These are phyloP conservation scores for Coemansia sp. DNA, from an alignment of 192 early-diverging fungal genomes.

Conservation along the genomic window DNA sequence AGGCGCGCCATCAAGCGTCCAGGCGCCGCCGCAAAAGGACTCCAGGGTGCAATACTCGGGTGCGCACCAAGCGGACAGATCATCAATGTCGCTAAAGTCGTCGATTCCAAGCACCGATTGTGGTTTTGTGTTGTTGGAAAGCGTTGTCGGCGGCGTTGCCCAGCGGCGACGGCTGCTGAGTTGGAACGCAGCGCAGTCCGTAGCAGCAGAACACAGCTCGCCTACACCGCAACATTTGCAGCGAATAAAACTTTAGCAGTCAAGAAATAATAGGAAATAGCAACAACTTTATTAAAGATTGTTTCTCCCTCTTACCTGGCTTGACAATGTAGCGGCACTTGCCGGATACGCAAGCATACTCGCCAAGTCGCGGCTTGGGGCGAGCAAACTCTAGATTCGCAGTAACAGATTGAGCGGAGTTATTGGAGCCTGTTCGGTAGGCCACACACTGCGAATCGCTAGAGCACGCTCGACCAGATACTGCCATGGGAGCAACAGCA, in stretches of 20 bases:
- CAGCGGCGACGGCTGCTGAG: conserved; percentile 30
- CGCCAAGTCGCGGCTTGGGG: conserved; percentile 39
- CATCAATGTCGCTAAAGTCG: conserved; percentile 12
- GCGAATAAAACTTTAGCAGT: not conserved
- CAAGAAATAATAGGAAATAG: not conserved
- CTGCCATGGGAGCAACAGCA: no score
- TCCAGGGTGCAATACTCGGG: conserved; percentile 58
- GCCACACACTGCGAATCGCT: conserved; percentile 42
- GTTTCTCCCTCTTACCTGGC: conserved; percentile 37
- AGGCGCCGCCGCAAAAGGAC: conserved; percentile 58
- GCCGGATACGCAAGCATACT: conserved; percentile 56
- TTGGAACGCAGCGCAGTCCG: conserved; percentile 56
- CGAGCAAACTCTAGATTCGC: no score
- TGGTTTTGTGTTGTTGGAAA: not conserved
- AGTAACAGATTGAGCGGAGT: conserved; percentile 2
- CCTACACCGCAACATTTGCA: conserved; percentile 10
- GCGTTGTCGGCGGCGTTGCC: not conserved
- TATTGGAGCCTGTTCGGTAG: conserved; percentile 19
- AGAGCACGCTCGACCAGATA: conserved; percentile 11
- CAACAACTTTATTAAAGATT: not conserved
- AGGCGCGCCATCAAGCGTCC: conserved; percentile 53
- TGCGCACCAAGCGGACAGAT: conserved; percentile 25
- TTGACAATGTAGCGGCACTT: conserved; percentile 58
- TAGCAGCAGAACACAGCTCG: conserved; percentile 49
- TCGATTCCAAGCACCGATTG: no score